phyloP scores from a whole-genome alignment of 805 yeast genomes.

The Wickerhamiella azymoides region DNA sequence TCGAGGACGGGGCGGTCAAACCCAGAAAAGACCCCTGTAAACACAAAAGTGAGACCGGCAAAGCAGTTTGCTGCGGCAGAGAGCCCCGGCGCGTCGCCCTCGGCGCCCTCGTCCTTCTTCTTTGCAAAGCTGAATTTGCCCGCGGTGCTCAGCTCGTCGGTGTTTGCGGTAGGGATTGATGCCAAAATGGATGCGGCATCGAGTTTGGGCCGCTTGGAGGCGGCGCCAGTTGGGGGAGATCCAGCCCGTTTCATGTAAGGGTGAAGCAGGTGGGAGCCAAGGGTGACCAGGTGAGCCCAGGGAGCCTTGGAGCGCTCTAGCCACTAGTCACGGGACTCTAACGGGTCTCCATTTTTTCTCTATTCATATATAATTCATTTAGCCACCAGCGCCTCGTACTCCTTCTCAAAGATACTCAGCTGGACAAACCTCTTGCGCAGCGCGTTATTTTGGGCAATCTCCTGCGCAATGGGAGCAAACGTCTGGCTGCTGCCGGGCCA shows the following conservation, averaged over 20 bases:
- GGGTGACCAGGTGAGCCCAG: too few relatives aligned
- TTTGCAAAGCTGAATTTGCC: constrained; percentile 37
- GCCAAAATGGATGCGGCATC: constrained; percentile 29
- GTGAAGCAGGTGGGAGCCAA: neutral
- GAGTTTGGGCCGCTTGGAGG: neutral
- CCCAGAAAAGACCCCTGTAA: constrained; percentile 78
- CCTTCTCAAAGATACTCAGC: constrained; percentile 16
- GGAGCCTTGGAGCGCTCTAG: too few relatives aligned
- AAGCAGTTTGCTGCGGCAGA: constrained; percentile 51
- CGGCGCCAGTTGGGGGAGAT: neutral
- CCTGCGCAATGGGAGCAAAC: constrained; percentile 69
- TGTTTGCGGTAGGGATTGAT: constrained; percentile 60
- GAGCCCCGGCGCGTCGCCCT: neutral
- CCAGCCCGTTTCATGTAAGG: neutral
- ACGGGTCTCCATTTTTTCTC: too few relatives aligned
- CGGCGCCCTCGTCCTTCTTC: neutral
- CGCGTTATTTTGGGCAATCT: constrained; percentile 85
- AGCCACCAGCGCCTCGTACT: constrained; percentile 9
- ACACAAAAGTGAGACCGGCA: constrained; percentile 78
- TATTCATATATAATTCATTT: too few relatives aligned
- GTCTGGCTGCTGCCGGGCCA: constrained; percentile 71
- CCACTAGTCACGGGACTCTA: too few relatives aligned
- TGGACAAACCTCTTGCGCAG: constrained; percentile 54
- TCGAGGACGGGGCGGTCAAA: constrained; percentile 67
- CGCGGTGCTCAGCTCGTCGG: constrained; percentile 34